Conservation (phyloP, 2,329 filamentous ascomycete genomes). For the Chrysosporium queenslandicum region DNA sequence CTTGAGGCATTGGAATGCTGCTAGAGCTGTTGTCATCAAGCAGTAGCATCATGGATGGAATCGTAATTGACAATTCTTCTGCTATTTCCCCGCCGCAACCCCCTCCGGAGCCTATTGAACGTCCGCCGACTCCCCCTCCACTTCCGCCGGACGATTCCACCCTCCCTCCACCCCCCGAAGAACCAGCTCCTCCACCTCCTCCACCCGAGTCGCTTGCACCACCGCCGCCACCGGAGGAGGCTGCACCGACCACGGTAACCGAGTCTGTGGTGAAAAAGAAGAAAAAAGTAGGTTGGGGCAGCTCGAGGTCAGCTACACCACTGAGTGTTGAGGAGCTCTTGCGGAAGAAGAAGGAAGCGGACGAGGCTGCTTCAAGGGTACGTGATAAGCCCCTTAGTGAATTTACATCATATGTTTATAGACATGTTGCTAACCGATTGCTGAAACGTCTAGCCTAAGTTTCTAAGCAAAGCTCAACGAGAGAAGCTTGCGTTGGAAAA, state of each 20-base stretch:
- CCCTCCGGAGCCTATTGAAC: conserved; percentile 30
- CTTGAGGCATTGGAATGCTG: too few relatives aligned
- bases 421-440: conserved; percentile 15
- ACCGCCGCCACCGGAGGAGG: conserved; percentile 36
- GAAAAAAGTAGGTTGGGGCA: conserved; percentile 47
- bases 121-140: conserved; percentile 34
- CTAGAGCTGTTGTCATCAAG: too few relatives aligned
- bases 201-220: conserved; percentile 27
- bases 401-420: too few relatives aligned
- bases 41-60: conserved; percentile 27
- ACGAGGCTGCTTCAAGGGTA: conserved; percentile 70
- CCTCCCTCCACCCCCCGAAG: conserved; percentile 35
- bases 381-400: conserved; percentile 15
- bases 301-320: conserved; percentile 37
- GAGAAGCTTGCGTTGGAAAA: conserved; percentile 73
- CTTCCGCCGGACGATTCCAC: conserved; percentile 30
- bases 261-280: conserved; percentile 26
- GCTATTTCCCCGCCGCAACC: conserved; percentile 25
- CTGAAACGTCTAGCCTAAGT: conserved; percentile 54
- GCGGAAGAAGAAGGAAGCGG: conserved; percentile 73
- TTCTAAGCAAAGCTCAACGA: conserved; percentile 71
- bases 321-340: conserved; percentile 79
- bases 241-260: conserved; percentile 35
- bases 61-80: conserved; percentile 23
- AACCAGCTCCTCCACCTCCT: conserved; percentile 34